Evolutionary conservation across 768 basidiomycete species (phyloP).

Genomic region (Boletus tylopilopsis): DNA sequence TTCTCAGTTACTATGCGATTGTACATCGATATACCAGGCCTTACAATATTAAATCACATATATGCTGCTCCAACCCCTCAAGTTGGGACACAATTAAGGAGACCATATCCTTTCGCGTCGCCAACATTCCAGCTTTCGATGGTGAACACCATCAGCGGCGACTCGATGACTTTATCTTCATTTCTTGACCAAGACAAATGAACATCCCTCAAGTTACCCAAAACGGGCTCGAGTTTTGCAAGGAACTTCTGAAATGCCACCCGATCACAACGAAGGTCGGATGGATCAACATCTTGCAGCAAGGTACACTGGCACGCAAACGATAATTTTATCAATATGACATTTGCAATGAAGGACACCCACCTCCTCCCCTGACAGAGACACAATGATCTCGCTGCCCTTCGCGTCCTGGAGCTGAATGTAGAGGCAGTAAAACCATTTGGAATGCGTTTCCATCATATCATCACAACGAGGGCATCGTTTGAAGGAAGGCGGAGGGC

Average conservation of each 20-base stretch:
- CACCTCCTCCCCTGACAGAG: constrained; percentile 47
- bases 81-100: constrained; percentile 17
- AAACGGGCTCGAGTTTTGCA: constrained; percentile 39
- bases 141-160: constrained; percentile 26
- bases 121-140: constrained; percentile 29
- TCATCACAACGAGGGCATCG: constrained; percentile 54
- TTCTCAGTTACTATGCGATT: not conserved
- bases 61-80: not conserved
- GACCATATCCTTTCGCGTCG: constrained; percentile 18
- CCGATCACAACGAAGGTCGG: constrained; percentile 40
- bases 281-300: constrained; percentile 42
- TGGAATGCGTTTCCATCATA: constrained; percentile 46
- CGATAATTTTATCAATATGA: not conserved
- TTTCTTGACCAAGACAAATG: constrained; percentile 31
- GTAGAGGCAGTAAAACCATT: constrained; percentile 46
- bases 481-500: constrained; percentile 40
- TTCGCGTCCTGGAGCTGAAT: constrained; percentile 50
- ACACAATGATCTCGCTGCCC: constrained; percentile 40
- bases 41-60: not conserved
- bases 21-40: not conserved
- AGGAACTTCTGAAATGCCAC: constrained; percentile 36
- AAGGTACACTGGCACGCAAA: constrained; percentile 36
- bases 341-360: constrained; percentile 9
- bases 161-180: constrained; percentile 16
- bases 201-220: constrained; percentile 45